Conservation (phyloP, 2,329 filamentous ascomycete genomes). For the Botryotinia narcissicola region DNA sequence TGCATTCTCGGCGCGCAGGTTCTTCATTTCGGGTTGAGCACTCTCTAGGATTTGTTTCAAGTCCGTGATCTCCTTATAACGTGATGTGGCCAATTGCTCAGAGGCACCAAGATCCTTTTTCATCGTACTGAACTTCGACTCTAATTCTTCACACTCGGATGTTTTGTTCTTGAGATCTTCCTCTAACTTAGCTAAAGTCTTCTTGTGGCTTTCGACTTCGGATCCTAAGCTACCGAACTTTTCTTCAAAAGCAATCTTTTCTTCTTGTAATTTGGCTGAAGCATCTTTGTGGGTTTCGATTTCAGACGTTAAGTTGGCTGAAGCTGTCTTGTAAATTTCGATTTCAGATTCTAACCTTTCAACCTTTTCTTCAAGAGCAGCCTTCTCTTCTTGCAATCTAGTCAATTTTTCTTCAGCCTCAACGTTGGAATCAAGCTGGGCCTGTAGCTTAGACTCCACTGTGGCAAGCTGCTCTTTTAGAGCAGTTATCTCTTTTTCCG, state of each 20-base stretch:
- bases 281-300: slow-evolving; percentile 45
- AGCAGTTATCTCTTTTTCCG: neutral
- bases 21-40: slow-evolving; percentile 80
- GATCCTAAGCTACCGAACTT: slow-evolving; percentile 67
- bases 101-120: slow-evolving; percentile 83
- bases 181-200: slow-evolving; percentile 34
- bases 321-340: slow-evolving; percentile 36
- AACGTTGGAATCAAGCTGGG: slow-evolving; percentile 39
- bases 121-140: slow-evolving; percentile 64
- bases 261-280: slow-evolving; percentile 54
- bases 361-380: slow-evolving; percentile 61
- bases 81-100: slow-evolving; percentile 78
- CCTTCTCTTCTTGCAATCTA: slow-evolving; percentile 66
- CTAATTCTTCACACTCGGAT: slow-evolving; percentile 64
- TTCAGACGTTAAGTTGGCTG: slow-evolving; percentile 65
- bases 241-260: slow-evolving; percentile 64
- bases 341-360: slow-evolving; percentile 70
- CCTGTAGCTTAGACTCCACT: neutral
- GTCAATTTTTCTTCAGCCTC: slow-evolving; percentile 52
- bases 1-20: slow-evolving; percentile 71
- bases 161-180: slow-evolving; percentile 42
- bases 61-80: slow-evolving; percentile 85
- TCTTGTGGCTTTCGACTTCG: slow-evolving; percentile 53
- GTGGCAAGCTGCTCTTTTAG: neutral
- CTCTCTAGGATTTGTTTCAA: slow-evolving; percentile 78